Evolutionary conservation across 768 basidiomycete genomes (phyloP), one percentile per base, ranked within the genome.

Genomic region (Xerocomus spinulosus): DNA sequence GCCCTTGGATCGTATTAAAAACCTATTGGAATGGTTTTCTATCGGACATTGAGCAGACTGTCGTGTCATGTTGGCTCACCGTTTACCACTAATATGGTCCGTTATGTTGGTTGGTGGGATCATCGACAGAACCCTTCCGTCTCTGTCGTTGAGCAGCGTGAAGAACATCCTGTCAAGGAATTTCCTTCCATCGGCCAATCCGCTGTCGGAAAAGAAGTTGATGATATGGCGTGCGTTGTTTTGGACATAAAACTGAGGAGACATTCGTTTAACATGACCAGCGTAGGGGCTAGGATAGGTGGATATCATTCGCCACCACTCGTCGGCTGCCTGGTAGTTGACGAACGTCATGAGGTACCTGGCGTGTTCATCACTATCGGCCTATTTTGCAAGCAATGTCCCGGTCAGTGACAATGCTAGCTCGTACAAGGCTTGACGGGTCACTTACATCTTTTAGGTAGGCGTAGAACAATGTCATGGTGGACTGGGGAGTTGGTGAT

Each of bases 281-380:
- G 18, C 37, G 13, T 40, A 49, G 15, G 48, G 48, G 17, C 48
- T 37, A 6, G 48, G 9, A 20, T 47, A 50, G 17, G 50, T 52
- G 24, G 57, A 53, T 17, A 66, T 44, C 15, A 46, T 32, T 12
- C 61, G 46, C 55, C 53, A 66, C 61, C 62, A 66, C 14, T 58
- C 53, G 38, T 63, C 63, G 26, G 63, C 63, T 9, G 57, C 48
- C 21, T 49, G 53, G 26, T 56, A 49, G 14, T 44, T 49, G 9
- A 46, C 48, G 33, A 66, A 66, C n/a, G 51, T 54, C 39, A 57
- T 53, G 3, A 66, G 13, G 48, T 53, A 60, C 2, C 41, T 40
- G 9, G 3, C 3, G 3, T 9, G 14, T 9, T 20, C 14, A 14
- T 42, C 26, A 41, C 2, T 5, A 3, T 9, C 12, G 39, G 18